phyloP scores from a whole-genome alignment of 1,139 yeast genomes.

The Nadsonia commutata region DNA sequence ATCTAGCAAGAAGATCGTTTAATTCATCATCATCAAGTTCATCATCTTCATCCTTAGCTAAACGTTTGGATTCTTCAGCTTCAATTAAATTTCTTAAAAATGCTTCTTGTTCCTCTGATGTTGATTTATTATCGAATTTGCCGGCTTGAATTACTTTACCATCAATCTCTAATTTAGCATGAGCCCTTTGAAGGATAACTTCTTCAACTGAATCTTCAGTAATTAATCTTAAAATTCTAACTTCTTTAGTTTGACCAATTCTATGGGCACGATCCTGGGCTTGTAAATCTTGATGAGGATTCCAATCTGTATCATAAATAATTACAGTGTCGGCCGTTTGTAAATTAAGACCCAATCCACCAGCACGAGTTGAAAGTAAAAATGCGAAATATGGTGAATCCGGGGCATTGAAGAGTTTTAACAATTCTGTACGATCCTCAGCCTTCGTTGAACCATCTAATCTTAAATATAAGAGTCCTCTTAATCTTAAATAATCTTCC shows the following conservation, averaged over 20 bases:
- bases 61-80: conserved; percentile 45
- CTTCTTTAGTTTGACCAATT: conserved; percentile 96
- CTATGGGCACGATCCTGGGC: conserved; percentile 98
- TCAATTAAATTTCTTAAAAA: conserved; percentile 73
- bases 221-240: conserved; percentile 77
- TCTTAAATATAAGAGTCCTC: conserved; percentile 67
- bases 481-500: conserved; percentile 80
- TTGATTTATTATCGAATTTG: conserved; percentile 91
- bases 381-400: conserved; percentile 80
- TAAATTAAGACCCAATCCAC: conserved; percentile 89
- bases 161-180: conserved; percentile 86
- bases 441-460: conserved; percentile 92
- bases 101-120: conserved; percentile 94
- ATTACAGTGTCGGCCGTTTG: conserved; percentile 97
- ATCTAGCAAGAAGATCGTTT: conserved; percentile 75
- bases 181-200: conserved; percentile 84
- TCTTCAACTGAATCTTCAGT: conserved; percentile 93
- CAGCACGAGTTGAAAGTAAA: conserved; percentile 87
- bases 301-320: conserved; percentile 96
- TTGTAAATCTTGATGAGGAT: conserved; percentile 97
- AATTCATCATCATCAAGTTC: conserved; percentile 34
- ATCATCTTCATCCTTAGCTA: conserved; percentile 44
- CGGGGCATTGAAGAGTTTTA: conserved; percentile 75
- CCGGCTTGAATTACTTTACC: conserved; percentile 99
- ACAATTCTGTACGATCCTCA: conserved; percentile 78